Base-by-base conservation (phyloP, 805 yeast genomes). In the Saturnispora ahearnii region DNA sequence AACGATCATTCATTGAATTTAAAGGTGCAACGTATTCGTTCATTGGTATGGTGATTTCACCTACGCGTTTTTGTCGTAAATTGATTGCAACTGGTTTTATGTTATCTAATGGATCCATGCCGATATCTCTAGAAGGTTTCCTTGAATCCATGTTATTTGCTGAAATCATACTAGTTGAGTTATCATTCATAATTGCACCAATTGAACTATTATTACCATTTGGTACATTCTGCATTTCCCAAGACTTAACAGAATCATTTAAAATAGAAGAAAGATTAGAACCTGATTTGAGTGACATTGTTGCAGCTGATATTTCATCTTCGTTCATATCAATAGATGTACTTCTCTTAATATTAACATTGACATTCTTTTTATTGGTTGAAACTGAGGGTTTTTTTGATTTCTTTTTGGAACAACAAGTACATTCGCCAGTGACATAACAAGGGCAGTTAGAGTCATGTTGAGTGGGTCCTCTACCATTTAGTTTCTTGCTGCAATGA, bases 401-500 rank as follows among this genome's bases (percentile, higher is more conserved):
- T 40, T 56, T 60, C 40, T 57, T 55, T 44, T 65, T 65, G 11
- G 58, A 38, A 48, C 56, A 55, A 55, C 72, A 68, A 1, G 65
- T 55, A 46, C 72, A 68, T 22, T 59, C 54, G 24, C 68, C 69
- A 11, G 59, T 62, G 3, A 59, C 53, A 29, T 56, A 52, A 45
- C 70, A 66, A n/a, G 65, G 61, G 53, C 71, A 67, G 18, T 57
- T 55, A 6, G 49, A 46, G 9, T 59, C 62, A 48, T 62, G 64
- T 7, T 59, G 61, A 26, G 3, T n/a, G 54, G 57, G 32, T 52
- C 52, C 43, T n/a, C 49, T 49, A 6, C 54, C 48, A 8, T 51
- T 54, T 9, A 44, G 73, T 68, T 73, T 71, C 55, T 78, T 73
- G 10, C 82, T 81, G 69, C 96, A 87, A 3, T 79, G 72, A 65